Conservation (phyloP, 139 green algal species). For the Micromonas pusilla region DNA sequence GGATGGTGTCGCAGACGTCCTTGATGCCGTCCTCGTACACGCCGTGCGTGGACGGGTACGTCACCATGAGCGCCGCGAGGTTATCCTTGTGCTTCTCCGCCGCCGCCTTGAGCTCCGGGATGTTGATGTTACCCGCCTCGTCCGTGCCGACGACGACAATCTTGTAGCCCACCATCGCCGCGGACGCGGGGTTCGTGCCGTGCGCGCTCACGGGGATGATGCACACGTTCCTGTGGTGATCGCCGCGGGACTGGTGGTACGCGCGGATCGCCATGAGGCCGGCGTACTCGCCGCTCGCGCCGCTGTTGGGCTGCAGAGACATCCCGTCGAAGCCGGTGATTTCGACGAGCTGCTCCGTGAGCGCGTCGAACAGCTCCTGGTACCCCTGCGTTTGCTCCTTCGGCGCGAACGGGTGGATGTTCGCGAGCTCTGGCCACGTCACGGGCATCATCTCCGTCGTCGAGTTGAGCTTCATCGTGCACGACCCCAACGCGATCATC, state of each 20-base stretch:
- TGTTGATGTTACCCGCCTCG: conserved; percentile 85
- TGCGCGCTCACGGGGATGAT: conserved; percentile 97
- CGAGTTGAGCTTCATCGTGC: conserved; percentile 99
- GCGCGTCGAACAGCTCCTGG: conserved; percentile 89
- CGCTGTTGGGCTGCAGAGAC: conserved; percentile 91
- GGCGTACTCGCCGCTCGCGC: conserved; percentile 93
- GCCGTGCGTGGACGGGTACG: conserved; percentile 95
- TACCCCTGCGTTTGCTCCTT: conserved; percentile 80
- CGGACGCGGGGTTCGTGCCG: conserved; percentile 94
- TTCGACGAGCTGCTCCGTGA: conserved; percentile 77
- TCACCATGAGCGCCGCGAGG: conserved; percentile 98
- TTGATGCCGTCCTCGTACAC: conserved; percentile 97
- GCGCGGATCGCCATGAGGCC: conserved; percentile 96
- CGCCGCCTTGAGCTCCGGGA: conserved; percentile 72
- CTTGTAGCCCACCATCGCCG: conserved; percentile 96
- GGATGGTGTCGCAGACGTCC: conserved; percentile 92
- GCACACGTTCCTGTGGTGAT: conserved; percentile 89
- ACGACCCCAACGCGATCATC: conserved; percentile 97
- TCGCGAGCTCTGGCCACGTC: conserved; percentile 94
- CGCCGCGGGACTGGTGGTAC: conserved; percentile 77
- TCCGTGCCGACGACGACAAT: conserved; percentile 84
- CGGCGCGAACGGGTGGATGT: conserved; percentile 92
- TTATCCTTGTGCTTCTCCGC: conserved; percentile 81
- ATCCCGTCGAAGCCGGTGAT: conserved; percentile 98
- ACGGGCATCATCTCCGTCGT: conserved; percentile 97